Base-by-base conservation (phyloP, 495 filamentous ascomycete species). In the Lepidopterella palustris region DNA sequence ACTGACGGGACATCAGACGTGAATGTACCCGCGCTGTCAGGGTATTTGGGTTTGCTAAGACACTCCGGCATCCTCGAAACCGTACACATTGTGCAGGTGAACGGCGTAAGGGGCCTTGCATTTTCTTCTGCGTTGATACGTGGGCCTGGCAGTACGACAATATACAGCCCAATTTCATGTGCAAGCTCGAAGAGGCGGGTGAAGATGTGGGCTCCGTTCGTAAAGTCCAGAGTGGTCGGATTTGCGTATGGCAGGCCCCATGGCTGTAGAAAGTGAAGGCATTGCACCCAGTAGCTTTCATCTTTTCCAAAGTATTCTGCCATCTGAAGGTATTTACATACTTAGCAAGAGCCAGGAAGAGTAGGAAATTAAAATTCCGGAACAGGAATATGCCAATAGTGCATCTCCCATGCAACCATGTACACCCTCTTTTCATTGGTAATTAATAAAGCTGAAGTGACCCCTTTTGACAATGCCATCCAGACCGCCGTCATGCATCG, bases 241-340 rank as follows among this genome's bases (percentile, higher is more conserved):
- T 47, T 81, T 71, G 10, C 72, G 71, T 73, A 62, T 84, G 81
- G 60, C 76, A 82, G 29, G 76, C 78, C 83, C 81, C 82, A 68
- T 77, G 74, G 25, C 76, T 74, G 65, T 84, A 84, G 59, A 84
- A 76, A 18, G 80, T 76, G 15, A 81, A 71, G 23, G 81, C 76
- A 64, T 82, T 84, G 27, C 77, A 81, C 0, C 83, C 82, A 47
- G 77, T 77, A 1, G 83, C 80, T 59, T 80, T 79, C 45, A 85
- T 70, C 63, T 87, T 87, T 62, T 86, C 74, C 10, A 85, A 76
- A n/a, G 85, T 70, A 68, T 86, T 82, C 4, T 77, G 67, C 82
- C 82, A 85, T 13, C 85, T 60, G 29, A n/a, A n/a, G n/a, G n/a
- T n/a, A n/a, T n/a, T n/a, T n/a, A n/a, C n/a, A n/a, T n/a, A n/a